Base-by-base conservation (phyloP, 1,284 basidiomycete species). In the Tranzscheliella williamsii region DNA sequence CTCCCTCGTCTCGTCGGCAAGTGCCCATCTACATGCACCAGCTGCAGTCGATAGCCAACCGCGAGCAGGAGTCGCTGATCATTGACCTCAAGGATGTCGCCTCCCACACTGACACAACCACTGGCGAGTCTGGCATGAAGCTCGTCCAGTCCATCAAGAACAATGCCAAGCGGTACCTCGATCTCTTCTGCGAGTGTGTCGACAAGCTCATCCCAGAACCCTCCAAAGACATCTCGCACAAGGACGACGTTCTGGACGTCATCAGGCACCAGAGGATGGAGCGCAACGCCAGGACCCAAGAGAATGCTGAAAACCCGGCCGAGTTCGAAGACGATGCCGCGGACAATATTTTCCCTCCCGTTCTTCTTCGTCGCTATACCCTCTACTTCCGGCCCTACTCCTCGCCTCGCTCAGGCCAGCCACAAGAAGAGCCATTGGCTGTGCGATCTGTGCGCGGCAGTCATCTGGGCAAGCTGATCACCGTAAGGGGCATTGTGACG, bases 401-500 rank as follows among this genome's bases (percentile, higher is more conserved):
- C 11, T 20, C 42, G 1, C 17, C 36, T 22, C 29, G 30, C 5
- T 15, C 27, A 1, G 42, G 11, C 1, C 38, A 49, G 29, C 30
- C 24, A 2, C 30, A 35, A 12, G 62, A 78, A 12, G 54, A 71
- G 38, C 72, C 76, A 22, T 84, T 96, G 75, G 92, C 94, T 21
- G 95, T 98, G 13, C 87, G 95, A 32, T 85, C 91, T 36, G 91
- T 98, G 26, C 87, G 86, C 54, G 91, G 92, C 18, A 77, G 81
- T 13, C 87, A 93, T 68, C 83, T 98, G 18, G 95, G 95, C 41
- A 87, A 86, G 69, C 83, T 98, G 55, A 93, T 99, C 78, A 96
- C 91, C 17, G 89, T 95, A 55, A 89, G 94, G 34, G 95, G 94
- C 38, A 97, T 99, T 70, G 92, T 98, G 41, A 99, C 93, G 16